Evolutionary conservation across 208 protist genomes (phyloP).

Genomic region (Strigomonas galati): DNA sequence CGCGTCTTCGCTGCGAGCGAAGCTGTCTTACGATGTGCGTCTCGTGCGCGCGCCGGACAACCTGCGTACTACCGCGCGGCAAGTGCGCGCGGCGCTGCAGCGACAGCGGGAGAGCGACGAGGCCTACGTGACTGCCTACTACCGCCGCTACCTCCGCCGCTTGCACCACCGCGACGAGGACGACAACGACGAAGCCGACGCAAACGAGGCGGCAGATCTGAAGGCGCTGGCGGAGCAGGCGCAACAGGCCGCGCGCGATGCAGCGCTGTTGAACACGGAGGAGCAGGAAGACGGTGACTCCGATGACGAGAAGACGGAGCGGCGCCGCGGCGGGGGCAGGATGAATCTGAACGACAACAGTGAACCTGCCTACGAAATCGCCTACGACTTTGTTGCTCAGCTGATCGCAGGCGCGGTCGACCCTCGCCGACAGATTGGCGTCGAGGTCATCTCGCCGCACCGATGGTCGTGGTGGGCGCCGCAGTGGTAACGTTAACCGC

Average conservation of each 20-base stretch:
- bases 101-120: not conserved
- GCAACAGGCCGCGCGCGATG: too few relatives aligned
- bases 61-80: constrained; percentile 1
- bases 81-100: constrained; percentile 24
- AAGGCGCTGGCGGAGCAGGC: not conserved
- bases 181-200: constrained; percentile 10
- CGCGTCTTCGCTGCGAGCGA: constrained; percentile 52
- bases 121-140: not conserved
- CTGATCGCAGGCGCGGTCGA: constrained; percentile 51
- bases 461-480: constrained; percentile 67
- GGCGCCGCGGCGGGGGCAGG: too few relatives aligned
- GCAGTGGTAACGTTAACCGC: constrained; percentile 47
- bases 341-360: not conserved
- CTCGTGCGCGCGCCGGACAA: constrained; percentile 20
- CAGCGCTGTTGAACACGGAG: too few relatives aligned
- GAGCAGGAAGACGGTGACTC: not conserved
- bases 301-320: not conserved
- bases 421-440: constrained; percentile 43
- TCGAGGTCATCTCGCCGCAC: constrained; percentile 43
- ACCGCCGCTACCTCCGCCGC: constrained; percentile 18
- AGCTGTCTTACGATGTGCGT: constrained; percentile 55
- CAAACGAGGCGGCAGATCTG: constrained; percentile 11
- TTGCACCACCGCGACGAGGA: constrained; percentile 1
- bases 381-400: constrained; percentile 37
- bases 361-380: constrained; percentile 11